Percentiles rank a stretch among this genome's conserved stretches.
Evolutionary conservation across 352 stramenopile genomes (phyloP).

Genomic region (Peronospora farinosa): DNA sequence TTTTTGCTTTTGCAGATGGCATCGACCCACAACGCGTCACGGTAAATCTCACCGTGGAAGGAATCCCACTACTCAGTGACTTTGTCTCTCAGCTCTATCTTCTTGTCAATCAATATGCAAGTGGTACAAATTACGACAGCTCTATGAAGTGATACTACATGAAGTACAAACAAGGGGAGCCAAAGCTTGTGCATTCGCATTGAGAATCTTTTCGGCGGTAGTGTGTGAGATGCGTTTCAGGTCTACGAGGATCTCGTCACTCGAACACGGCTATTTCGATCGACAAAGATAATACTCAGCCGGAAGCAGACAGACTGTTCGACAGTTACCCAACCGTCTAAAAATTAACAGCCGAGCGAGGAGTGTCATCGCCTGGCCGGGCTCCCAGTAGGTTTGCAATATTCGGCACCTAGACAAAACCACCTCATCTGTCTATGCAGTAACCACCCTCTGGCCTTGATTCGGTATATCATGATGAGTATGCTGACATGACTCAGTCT

Average conservation of each 20-base stretch:
- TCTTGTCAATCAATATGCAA: not conserved
- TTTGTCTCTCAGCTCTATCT: not conserved
- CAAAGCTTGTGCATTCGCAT: not conserved
- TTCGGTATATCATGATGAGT: not conserved
- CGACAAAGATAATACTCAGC: conserved; percentile 15
- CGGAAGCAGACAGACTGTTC: conserved; percentile 9
- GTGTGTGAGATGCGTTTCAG: not conserved
- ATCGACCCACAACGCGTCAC: conserved; percentile 10
- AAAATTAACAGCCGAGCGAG: conserved; percentile 16
- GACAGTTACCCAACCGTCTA: conserved; percentile 8
- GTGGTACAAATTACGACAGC: not conserved
- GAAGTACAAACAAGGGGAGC: not conserved
- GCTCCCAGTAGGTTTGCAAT: conserved; percentile 1
- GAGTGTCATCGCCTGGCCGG: not conserved
- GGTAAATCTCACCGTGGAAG: not conserved
- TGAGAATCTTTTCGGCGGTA: not conserved
- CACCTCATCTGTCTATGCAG: conserved; percentile 9
- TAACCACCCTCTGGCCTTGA: conserved; percentile 1
- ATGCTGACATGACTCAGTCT: not conserved
- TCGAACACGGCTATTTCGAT: conserved; percentile 5
- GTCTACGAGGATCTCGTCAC: not conserved
- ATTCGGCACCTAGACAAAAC: conserved; percentile 6
- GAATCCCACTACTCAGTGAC: not conserved
- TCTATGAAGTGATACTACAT: not conserved
- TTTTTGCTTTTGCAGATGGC: conserved; percentile 12